Conservation (phyloP, 192 early-diverging fungal genomes). For the Cetraspora pellucida region DNA sequence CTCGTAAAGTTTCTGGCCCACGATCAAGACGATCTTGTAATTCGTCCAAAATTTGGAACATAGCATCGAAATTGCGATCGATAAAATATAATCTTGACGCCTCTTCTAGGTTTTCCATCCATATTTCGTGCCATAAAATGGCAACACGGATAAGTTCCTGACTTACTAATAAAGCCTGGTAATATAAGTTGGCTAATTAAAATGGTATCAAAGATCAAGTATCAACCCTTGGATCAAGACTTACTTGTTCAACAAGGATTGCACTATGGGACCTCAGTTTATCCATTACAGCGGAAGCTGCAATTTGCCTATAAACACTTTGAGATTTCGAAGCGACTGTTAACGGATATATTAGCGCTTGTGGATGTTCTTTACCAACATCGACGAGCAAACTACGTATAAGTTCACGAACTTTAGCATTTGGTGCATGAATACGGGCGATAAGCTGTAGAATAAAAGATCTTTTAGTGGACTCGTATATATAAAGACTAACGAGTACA, state of each 20-base stretch:
- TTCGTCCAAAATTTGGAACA: slow-evolving; percentile 82
- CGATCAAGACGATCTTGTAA: slow-evolving; percentile 64
- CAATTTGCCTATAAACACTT: slow-evolving; percentile 68
- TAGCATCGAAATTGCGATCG: slow-evolving; percentile 79
- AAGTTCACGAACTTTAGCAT: slow-evolving; percentile 73
- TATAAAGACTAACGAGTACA: background rate
- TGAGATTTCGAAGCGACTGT: slow-evolving; percentile 95
- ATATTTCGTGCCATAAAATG: slow-evolving; percentile 96
- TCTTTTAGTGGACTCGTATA: background rate
- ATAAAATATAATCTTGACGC: slow-evolving; percentile 81
- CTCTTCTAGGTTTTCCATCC: slow-evolving; percentile 92
- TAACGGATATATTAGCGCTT: slow-evolving; percentile 95
- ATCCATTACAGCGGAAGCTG: slow-evolving; percentile 87
- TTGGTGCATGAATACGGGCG: slow-evolving; percentile 86
- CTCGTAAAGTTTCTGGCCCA: slow-evolving; percentile 88
- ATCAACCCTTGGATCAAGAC: background rate
- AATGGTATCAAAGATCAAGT: background rate
- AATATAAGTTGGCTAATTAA: background rate
- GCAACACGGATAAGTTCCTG: slow-evolving; percentile 97
- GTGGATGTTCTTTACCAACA: slow-evolving; percentile 92
- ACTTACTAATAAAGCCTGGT: slow-evolving; percentile 84
- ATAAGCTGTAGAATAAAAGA: slow-evolving; percentile 59
- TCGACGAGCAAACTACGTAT: slow-evolving; percentile 88
- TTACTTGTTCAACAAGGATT: slow-evolving; percentile 83
- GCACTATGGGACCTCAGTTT: slow-evolving; percentile 85